phyloP scores from a whole-genome alignment of 2,329 filamentous ascomycete species.

The Xylariaceae sp. region DNA sequence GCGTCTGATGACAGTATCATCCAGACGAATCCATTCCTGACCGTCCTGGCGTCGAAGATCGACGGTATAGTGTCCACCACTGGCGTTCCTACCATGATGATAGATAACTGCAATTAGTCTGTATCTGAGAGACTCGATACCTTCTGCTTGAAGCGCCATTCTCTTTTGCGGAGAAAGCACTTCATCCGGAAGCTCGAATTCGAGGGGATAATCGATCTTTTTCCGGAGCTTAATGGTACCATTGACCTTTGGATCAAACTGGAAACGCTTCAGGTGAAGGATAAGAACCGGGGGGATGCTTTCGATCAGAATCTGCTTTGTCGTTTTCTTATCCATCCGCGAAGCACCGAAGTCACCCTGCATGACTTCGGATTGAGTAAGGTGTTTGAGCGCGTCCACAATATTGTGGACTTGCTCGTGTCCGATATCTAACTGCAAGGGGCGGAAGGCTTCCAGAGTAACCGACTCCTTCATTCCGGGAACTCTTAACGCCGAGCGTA shows the following conservation, averaged over 20 bases:
- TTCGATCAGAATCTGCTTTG: conserved; percentile 94
- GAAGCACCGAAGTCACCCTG: conserved; percentile 79
- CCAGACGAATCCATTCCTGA: conserved; percentile 92
- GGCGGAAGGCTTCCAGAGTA: conserved; percentile 88
- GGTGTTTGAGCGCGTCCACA: conserved; percentile 76
- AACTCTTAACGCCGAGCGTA: conserved; percentile 83
- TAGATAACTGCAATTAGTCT: conserved; percentile 87
- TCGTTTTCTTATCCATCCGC: conserved; percentile 72
- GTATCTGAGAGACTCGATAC: conserved; percentile 71
- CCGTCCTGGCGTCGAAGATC: conserved; percentile 91
- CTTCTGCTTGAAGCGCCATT: conserved; percentile 58
- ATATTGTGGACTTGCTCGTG: conserved; percentile 84
- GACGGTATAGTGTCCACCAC: conserved; percentile 95
- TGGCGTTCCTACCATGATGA: conserved; percentile 95
- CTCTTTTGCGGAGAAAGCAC: conserved; percentile 74
- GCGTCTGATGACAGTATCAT: conserved; percentile 85
- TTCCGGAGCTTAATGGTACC: conserved; percentile 98
- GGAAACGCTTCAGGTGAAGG: conserved; percentile 93
- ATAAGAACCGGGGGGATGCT: conserved; percentile 86
- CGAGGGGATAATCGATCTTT: conserved; percentile 89
- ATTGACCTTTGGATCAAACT: conserved; percentile 76
- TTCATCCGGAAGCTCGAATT: conserved; percentile 89
- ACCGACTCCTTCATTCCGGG: conserved; percentile 85
- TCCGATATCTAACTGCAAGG: conserved; percentile 90
- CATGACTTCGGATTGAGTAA: conserved; percentile 79